phyloP scores from a whole-genome alignment of 495 filamentous ascomycete genomes.

The Daldinia concentrica region DNA sequence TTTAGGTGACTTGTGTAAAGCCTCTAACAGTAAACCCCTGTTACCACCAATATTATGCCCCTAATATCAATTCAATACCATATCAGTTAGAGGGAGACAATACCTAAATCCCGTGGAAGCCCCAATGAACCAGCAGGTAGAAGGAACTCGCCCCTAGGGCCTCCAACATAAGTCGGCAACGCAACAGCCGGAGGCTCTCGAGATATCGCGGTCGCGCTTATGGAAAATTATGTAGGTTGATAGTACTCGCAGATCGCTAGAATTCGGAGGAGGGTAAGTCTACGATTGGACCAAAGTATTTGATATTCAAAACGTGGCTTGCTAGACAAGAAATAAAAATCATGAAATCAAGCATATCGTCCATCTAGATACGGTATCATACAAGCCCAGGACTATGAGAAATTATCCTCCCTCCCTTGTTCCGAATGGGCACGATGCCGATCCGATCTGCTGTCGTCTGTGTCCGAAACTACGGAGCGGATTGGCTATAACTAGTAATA shows the following conservation, averaged over 20 bases:
- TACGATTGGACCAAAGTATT: neutral
- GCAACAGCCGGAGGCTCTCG: neutral
- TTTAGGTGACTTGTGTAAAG: neutral
- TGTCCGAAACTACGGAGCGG: neutral
- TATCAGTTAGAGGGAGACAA: neutral
- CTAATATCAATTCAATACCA: neutral
- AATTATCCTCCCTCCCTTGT: neutral
- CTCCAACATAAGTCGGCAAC: neutral
- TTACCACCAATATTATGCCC: neutral
- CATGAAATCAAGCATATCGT: neutral
- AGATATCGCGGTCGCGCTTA: conserved; percentile 3
- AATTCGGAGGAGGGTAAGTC: conserved; percentile 6
- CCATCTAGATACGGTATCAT: neutral
- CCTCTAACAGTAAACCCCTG: neutral
- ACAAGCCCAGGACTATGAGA: neutral
- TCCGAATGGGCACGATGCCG: neutral
- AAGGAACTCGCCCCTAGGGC: neutral
- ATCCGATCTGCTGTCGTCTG: neutral
- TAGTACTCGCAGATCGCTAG: conserved; percentile 1
- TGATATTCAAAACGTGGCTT: neutral
- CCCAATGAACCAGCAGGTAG: neutral
- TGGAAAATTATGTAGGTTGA: neutral
- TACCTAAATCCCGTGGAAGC: neutral
- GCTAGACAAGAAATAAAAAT: neutral
- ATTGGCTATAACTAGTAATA: neutral